phyloP scores from a whole-genome alignment of 208 protist species.

The Trypanosoma scelopori region DNA sequence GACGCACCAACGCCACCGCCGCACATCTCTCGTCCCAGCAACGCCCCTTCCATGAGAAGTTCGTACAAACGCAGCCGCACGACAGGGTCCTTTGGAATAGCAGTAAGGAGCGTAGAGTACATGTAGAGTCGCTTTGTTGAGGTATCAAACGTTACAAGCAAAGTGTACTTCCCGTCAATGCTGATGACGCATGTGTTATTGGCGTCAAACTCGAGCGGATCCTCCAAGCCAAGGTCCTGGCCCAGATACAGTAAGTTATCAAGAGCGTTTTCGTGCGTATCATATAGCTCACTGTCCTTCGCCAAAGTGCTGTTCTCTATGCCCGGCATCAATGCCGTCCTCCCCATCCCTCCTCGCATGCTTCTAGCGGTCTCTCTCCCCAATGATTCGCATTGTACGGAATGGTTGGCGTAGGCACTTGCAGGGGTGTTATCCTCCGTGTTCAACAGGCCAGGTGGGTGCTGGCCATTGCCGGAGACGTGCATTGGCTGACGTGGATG shows the following conservation, averaged over 20 bases:
- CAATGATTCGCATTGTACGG: not conserved
- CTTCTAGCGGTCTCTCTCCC: not conserved
- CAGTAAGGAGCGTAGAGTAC: conserved; percentile 69
- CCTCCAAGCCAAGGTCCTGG: conserved; percentile 53
- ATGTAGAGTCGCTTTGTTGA: conserved; percentile 69
- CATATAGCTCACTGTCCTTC: conserved; percentile 38
- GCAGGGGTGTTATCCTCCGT: conserved; percentile 1
- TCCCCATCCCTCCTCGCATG: not conserved
- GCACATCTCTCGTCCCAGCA: conserved; percentile 70
- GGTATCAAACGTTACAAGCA: conserved; percentile 71
- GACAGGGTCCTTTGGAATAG: conserved; percentile 39
- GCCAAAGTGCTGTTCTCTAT: not conserved
- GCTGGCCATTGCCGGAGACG: not conserved
- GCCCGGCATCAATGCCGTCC: conserved; percentile 8
- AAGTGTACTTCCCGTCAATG: conserved; percentile 60
- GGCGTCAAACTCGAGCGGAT: conserved; percentile 50
- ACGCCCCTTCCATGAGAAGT: conserved; percentile 65
- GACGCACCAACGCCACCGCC: conserved; percentile 71
- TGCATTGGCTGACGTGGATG: not conserved
- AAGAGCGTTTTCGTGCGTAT: conserved; percentile 53
- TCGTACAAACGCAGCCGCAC: conserved; percentile 57
- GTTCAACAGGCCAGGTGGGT: conserved; percentile 1
- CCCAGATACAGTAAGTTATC: conserved; percentile 60
- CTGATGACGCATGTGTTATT: conserved; percentile 71
- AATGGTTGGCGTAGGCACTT: not conserved